A percentile compares a stretch with the other conserved stretches of the same genome.
Conservation (phyloP, 108 stramenopile species). For the Skeletonema menzelii region DNA sequence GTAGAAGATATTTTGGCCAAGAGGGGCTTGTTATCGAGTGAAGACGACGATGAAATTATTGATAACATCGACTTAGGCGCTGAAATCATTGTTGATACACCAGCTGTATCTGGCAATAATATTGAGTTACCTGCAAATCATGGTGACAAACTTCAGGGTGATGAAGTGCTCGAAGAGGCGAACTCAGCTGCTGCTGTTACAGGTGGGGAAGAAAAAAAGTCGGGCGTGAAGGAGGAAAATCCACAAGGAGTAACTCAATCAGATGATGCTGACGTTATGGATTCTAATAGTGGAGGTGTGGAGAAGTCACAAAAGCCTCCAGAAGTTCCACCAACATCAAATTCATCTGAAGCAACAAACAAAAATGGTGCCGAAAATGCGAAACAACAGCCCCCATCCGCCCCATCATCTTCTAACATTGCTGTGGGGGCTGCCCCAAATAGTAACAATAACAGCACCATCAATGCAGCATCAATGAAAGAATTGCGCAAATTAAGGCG, state of each 20-base stretch:
- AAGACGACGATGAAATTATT: constrained; percentile 11
- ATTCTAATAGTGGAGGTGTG: background rate
- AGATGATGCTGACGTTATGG: background rate
- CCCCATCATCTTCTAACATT: background rate
- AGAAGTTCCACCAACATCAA: background rate
- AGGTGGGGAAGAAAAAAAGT: background rate
- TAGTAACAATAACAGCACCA: background rate
- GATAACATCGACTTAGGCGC: background rate
- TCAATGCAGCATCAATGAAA: constrained; percentile 32
- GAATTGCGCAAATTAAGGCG: constrained; percentile 70
- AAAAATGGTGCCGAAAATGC: background rate
- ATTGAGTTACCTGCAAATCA: background rate
- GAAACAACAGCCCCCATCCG: background rate
- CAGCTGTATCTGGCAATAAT: background rate
- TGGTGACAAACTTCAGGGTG: background rate
- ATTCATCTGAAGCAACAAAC: background rate
- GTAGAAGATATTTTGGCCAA: constrained; percentile 44
- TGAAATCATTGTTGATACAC: background rate
- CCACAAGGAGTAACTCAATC: background rate
- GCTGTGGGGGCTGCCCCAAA: background rate
- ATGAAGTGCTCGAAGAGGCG: background rate
- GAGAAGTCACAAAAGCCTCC: background rate
- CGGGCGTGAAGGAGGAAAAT: background rate
- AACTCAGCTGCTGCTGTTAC: background rate
- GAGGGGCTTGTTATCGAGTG: constrained; percentile 31